Evolutionary conservation across 202 grass and related monocot genomes (phyloP).

Genomic region (Carex sylvatica): DNA sequence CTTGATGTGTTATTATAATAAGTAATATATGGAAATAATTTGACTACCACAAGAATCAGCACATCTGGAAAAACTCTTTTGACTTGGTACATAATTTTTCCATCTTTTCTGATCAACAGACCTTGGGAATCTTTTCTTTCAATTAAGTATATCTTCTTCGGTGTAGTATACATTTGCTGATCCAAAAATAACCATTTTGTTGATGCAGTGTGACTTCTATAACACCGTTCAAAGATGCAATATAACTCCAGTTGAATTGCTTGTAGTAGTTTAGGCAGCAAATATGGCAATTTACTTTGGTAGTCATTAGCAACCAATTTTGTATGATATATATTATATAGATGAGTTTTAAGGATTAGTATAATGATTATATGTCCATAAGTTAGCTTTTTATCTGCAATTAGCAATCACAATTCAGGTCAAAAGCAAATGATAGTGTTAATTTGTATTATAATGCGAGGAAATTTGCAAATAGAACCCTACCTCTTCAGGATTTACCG

Average conservation of each 20-base stretch:
- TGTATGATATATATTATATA: not conserved
- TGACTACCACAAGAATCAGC: no score
- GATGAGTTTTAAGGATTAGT: not conserved
- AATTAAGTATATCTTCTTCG: no score
- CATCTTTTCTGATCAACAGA: no score
- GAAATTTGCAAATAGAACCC: not conserved
- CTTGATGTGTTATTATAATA: no score
- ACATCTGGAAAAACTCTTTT: no score
- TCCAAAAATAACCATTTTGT: no score
- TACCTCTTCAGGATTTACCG: conserved; percentile 18
- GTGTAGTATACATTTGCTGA: no score
- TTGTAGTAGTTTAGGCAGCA: not conserved
- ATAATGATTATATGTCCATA: not conserved
- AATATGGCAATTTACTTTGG: conserved; percentile 1
- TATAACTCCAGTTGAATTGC: not conserved
- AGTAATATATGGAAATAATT: no score
- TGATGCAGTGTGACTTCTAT: not conserved
- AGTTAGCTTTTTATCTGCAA: not conserved
- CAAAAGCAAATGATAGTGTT: not conserved
- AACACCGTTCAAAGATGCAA: not conserved
- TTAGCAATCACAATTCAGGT: not conserved
- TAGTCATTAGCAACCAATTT: not conserved
- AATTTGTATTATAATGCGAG: not conserved
- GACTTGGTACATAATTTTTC: no score
- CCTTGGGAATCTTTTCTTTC: no score